Evolutionary conservation across 2,329 filamentous ascomycete genomes (phyloP).

Genomic region (Sarocladiaceae sp.): DNA sequence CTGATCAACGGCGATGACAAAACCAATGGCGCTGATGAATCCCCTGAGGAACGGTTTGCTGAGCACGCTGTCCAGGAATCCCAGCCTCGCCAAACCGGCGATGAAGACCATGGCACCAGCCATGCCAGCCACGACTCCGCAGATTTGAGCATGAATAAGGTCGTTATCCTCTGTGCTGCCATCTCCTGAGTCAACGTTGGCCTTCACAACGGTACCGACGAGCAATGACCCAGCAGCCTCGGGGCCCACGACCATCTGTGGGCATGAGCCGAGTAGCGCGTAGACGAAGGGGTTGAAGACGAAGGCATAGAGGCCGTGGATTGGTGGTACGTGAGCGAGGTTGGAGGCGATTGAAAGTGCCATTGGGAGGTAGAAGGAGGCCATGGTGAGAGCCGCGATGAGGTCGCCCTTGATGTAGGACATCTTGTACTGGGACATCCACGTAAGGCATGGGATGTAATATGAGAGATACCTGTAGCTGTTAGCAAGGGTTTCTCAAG

Average conservation of each 20-base stretch:
- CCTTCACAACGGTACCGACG: constrained; percentile 78
- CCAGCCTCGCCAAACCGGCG: constrained; percentile 76
- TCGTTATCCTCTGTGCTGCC: constrained; percentile 60
- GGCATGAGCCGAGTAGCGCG: constrained; percentile 82
- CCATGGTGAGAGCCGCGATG: constrained; percentile 84
- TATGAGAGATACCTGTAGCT: constrained; percentile 73
- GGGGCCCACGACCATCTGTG: constrained; percentile 88
- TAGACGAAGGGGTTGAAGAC: constrained; percentile 90
- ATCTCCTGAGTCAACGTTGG: constrained; percentile 63
- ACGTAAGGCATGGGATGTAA: constrained; percentile 86
- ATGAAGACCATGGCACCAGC: constrained; percentile 84
- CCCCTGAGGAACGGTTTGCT: constrained; percentile 88
- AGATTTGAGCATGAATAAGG: constrained; percentile 68
- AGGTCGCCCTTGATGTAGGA: constrained; percentile 80
- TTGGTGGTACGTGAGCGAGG: constrained; percentile 83
- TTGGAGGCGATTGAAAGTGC: constrained; percentile 88
- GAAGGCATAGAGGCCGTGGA: constrained; percentile 91
- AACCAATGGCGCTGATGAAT: constrained; percentile 95
- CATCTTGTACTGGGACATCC: constrained; percentile 82
- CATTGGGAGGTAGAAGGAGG: constrained; percentile 99
- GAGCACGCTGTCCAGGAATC: constrained; percentile 90
- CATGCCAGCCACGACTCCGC: constrained; percentile 81
- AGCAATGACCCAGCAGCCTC: constrained; percentile 91
- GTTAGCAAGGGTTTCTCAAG: background rate
- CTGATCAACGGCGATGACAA: constrained; percentile 94